A percentile compares a stretch with the other conserved stretches of the same genome.
phyloP scores from a whole-genome alignment of 129 eudicot genomes.

The Flaveria ramosissima region DNA sequence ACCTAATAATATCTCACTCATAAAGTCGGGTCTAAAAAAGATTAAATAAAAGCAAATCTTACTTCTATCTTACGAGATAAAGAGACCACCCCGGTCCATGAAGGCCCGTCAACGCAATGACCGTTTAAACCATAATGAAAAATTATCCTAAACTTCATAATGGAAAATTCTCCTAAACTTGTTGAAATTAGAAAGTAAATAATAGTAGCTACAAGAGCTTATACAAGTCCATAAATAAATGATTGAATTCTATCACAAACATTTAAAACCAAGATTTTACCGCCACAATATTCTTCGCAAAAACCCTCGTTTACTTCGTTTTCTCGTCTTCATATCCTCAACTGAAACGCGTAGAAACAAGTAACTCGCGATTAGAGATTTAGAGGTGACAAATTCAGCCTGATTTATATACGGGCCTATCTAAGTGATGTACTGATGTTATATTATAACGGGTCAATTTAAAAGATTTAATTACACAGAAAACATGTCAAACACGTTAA shows the following conservation, averaged over 20 bases:
- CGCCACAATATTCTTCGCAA: slow-evolving; percentile 54
- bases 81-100: no score
- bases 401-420: neutral
- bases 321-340: slow-evolving; percentile 51
- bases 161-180: slow-evolving; percentile 2
- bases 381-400: neutral
- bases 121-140: no score
- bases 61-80: no score
- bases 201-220: neutral
- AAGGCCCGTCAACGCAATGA: no score
- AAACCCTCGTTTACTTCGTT: slow-evolving; percentile 45
- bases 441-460: no score
- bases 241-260: neutral
- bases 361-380: neutral
- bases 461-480: neutral
- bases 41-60: no score
- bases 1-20: no score
- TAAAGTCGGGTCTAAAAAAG: no score
- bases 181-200: slow-evolving; percentile 7
- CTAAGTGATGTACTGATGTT: no score
- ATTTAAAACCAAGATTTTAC: slow-evolving; percentile 2
- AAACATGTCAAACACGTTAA: neutral
- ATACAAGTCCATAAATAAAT: slow-evolving; percentile 17
- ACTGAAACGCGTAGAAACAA: slow-evolving; percentile 37
- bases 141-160: no score